These are phyloP conservation scores for Panicum miliaceum DNA, from an alignment of 176 grass and related monocot genomes.

Conservation along the genomic window DNA sequence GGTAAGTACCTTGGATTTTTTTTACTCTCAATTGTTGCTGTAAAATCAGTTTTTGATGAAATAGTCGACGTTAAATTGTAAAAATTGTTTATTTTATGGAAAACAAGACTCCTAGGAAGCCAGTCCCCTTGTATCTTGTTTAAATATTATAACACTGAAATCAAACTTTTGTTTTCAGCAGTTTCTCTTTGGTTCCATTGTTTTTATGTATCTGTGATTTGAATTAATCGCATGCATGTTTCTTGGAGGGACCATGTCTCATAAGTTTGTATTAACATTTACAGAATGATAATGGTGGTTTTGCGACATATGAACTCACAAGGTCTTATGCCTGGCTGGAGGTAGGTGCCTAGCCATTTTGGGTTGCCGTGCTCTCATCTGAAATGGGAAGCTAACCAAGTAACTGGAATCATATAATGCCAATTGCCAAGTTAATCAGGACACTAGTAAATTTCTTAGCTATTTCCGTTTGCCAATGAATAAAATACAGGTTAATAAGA, in stretches of 20 bases:
- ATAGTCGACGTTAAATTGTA: not conserved
- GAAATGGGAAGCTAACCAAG: not conserved
- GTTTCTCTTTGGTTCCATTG: constrained; percentile 30
- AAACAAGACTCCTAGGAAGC: not conserved
- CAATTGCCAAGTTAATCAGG: no score
- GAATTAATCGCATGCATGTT: constrained; percentile 6
- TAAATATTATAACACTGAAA: not conserved
- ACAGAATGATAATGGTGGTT: constrained; percentile 90
- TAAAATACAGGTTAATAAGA: not conserved
- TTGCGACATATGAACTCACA: constrained; percentile 90
- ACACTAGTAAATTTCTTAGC: not conserved
- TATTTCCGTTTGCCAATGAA: not conserved
- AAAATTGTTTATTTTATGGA: not conserved
- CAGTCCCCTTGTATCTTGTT: not conserved
- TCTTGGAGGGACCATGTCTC: constrained; percentile 15
- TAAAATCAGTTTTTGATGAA: not conserved
- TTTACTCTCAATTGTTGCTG: constrained; percentile 1
- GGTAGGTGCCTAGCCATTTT: constrained; percentile 40
- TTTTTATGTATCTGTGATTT: constrained; percentile 19
- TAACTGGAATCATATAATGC: not conserved
- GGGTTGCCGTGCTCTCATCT: not conserved
- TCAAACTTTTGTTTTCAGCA: constrained; percentile 29
- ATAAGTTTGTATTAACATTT: constrained; percentile 32
- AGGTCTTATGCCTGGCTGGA: constrained; percentile 94
- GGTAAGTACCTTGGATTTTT: constrained; percentile 49